These are phyloP conservation scores for Penicillium cosmopolitanum DNA, from an alignment of 495 filamentous ascomycete genomes.

Conservation along the genomic window DNA sequence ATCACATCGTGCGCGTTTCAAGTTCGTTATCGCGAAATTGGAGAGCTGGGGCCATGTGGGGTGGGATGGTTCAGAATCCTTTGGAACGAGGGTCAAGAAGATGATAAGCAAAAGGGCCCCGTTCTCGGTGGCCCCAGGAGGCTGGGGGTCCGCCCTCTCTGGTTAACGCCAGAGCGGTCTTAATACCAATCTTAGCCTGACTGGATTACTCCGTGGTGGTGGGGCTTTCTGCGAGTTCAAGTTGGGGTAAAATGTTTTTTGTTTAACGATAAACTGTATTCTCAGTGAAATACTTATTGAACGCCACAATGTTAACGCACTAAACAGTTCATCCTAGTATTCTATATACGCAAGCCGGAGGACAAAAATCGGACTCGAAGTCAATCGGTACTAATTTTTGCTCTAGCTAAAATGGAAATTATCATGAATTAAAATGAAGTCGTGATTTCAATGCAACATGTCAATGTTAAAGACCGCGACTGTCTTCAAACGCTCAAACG, in stretches of 20 bases:
- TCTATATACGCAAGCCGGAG: no score
- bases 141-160: not conserved
- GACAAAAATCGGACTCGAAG: no score
- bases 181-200: not conserved
- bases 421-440: not conserved
- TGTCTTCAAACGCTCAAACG: constrained; percentile 10
- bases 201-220: not conserved
- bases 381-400: no score
- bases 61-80: not conserved
- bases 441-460: not conserved
- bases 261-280: no score
- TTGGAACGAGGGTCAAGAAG: not conserved
- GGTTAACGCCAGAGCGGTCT: not conserved
- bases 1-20: not conserved
- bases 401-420: no score
- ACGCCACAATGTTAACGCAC: no score
- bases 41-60: not conserved
- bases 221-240: not conserved
- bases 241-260: no score
- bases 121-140: not conserved
- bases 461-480: not conserved
- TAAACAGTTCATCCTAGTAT: no score
- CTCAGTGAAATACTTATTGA: no score
- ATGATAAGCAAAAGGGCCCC: not conserved
- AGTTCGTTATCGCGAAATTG: constrained; percentile 7